Percentiles rank a stretch among this genome's conserved stretches.
Evolutionary conservation across 495 filamentous ascomycete genomes (phyloP).

Genomic region (Extremus antarcticus): DNA sequence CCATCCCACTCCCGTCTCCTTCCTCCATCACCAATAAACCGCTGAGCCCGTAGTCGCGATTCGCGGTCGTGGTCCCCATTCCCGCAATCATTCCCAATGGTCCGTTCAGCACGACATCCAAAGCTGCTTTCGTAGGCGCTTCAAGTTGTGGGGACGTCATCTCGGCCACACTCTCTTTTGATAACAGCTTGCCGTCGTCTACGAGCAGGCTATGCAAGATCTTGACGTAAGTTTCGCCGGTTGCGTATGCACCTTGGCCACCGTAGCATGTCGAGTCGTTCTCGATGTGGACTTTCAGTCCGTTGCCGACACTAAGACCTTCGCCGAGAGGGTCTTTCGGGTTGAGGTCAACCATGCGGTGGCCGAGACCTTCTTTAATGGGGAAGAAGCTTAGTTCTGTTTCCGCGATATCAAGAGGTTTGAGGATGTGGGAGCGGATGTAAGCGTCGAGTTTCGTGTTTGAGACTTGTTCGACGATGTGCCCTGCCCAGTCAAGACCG

Average conservation of each 20-base stretch:
- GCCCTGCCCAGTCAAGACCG: conserved; percentile 23
- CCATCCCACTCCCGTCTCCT: not conserved
- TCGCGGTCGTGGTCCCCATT: not conserved
- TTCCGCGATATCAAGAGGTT: not conserved
- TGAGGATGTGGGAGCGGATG: not conserved
- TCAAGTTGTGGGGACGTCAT: not conserved
- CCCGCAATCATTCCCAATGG: not conserved
- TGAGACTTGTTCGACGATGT: not conserved
- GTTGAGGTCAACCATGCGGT: not conserved
- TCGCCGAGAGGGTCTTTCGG: not conserved
- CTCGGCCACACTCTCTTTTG: not conserved
- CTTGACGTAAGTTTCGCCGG: not conserved
- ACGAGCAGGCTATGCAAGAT: not conserved
- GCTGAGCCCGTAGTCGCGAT: not conserved
- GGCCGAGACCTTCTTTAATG: not conserved
- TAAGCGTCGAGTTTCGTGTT: not conserved
- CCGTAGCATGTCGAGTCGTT: not conserved
- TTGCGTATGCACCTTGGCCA: not conserved
- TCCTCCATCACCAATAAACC: not conserved
- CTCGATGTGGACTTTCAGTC: not conserved
- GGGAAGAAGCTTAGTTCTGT: not conserved
- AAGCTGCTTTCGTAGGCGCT: not conserved
- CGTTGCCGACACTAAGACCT: not conserved
- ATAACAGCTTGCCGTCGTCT: not conserved
- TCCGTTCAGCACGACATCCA: not conserved